phyloP scores from a whole-genome alignment of 495 filamentous ascomycete genomes.

The Hyaloscypha variabilis region DNA sequence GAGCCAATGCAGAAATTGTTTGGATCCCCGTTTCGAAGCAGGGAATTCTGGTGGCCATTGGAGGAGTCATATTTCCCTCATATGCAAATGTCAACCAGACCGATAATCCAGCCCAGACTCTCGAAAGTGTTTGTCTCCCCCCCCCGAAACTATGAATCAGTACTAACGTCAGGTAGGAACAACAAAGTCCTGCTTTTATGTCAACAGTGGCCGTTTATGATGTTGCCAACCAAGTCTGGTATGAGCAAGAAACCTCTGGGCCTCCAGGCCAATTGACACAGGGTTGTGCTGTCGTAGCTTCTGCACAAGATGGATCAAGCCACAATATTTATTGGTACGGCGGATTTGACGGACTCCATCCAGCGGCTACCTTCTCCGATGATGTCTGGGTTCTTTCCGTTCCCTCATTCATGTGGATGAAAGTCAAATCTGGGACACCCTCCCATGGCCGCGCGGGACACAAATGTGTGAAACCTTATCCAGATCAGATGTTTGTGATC shows the following conservation, averaged over 20 bases:
- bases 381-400: slow-evolving; percentile 76
- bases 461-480: slow-evolving; percentile 67
- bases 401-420: slow-evolving; percentile 77
- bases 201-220: slow-evolving; percentile 70
- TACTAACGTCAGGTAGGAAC: slow-evolving; percentile 26
- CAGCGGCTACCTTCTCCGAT: slow-evolving; percentile 46
- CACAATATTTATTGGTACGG: slow-evolving; percentile 80
- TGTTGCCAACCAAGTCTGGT: slow-evolving; percentile 57
- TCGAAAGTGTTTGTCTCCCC: slow-evolving; percentile 44
- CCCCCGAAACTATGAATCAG: not conserved
- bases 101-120: slow-evolving; percentile 38
- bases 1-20: slow-evolving; percentile 65
- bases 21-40: slow-evolving; percentile 70
- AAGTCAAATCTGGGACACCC: slow-evolving; percentile 49
- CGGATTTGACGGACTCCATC: slow-evolving; percentile 55
- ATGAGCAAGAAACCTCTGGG: slow-evolving; percentile 61
- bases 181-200: slow-evolving; percentile 62
- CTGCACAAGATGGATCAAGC: slow-evolving; percentile 61
- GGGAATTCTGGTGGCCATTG: slow-evolving; percentile 67
- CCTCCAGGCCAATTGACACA: slow-evolving; percentile 54
- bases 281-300: slow-evolving; percentile 68
- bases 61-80: slow-evolving; percentile 62
- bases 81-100: slow-evolving; percentile 30
- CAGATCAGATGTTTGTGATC: slow-evolving; percentile 74
- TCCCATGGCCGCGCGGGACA: slow-evolving; percentile 61